Base-by-base conservation (phyloP, 2,329 filamentous ascomycete genomes). In the Fusarium agapanthi region DNA sequence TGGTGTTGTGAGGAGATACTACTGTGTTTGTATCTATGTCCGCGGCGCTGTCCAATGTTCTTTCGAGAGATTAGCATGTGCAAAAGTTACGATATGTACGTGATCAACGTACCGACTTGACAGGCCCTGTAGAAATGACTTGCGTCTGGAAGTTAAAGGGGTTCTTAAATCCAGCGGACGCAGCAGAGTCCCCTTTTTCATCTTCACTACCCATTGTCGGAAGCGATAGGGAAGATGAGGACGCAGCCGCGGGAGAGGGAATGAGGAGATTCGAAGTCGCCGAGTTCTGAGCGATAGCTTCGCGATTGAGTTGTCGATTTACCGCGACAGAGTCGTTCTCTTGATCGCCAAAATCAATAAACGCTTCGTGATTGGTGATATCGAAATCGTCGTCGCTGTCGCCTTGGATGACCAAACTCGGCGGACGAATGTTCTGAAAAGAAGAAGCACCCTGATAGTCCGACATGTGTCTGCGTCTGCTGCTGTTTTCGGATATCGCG, bases 21-120 rank as follows among this genome's bases (percentile, higher is more conserved):
- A 81, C 93, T 97, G 84, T 98, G 95, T 80, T 98, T 97, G 87
- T 99, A 99, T 81, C 96, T 95, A 85, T 99, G 96, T 71, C 96
- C 96, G 69, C 95, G 92, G 74, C 96, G 91, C 82, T 97, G 94
- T 72, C 95, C 95, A 72, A 98, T 90, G 76, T 94, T 95, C 92
- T 97, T 60, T 56, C 32, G 30, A 50, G n/a, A 20, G 20, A 14
- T 74, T 57, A 74, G 67, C 50, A 51, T 12, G 24, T 66, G 47
- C 18, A 40, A 14, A 28, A 35, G 26, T 28, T n/a, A 22, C 26
- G 20, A n/a, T 7, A 35, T 30, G 16, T 30, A 32, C 59, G n/a
- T 20, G 34, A 34, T 45, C 32, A 30, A 84, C 88, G 47, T 85
- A 95, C 92, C 73, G 93, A 92, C 85, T 95, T 95, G 65, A 95